These are phyloP conservation scores for Martiniozyma abietophila DNA, from an alignment of 805 yeast species.

Conservation along the genomic window DNA sequence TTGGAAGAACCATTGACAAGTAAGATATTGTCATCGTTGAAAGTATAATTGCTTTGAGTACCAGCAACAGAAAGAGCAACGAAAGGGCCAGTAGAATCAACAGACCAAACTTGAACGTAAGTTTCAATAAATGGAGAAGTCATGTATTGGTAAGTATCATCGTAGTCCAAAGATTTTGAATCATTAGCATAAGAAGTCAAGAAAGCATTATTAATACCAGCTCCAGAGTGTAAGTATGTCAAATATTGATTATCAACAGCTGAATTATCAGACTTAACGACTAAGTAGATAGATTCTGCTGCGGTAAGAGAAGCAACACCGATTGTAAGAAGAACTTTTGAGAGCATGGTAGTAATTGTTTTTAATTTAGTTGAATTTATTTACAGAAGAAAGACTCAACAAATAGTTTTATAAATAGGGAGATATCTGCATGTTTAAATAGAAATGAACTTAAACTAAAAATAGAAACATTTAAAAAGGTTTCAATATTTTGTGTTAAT, in stretches of 20 bases:
- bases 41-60: constrained; percentile 11
- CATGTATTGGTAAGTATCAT: constrained; percentile 10
- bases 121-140: constrained; percentile 3
- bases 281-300: constrained; percentile 17
- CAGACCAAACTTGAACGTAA: constrained; percentile 2
- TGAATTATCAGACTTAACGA: constrained; percentile 21
- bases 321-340: constrained; percentile 3
- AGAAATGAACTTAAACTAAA: too few species aligned
- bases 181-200: constrained; percentile 5
- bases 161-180: constrained; percentile 9
- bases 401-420: too few species aligned
- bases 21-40: constrained; percentile 20
- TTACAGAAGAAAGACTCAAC: too few species aligned
- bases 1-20: constrained; percentile 24
- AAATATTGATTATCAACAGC: constrained; percentile 21
- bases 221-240: constrained; percentile 37
- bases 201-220: constrained; percentile 36
- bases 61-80: constrained; percentile 12
- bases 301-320: constrained; percentile 11
- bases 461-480: too few species aligned
- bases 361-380: too few species aligned
- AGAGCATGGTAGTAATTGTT: constrained; percentile 6
- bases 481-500: too few species aligned
- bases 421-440: too few species aligned
- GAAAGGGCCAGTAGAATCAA: constrained; percentile 2